A percentile compares a stretch with the other conserved stretches of the same genome.
Conservation (phyloP, 106 monocot species). For the Phalaenopsis aphrodite region DNA sequence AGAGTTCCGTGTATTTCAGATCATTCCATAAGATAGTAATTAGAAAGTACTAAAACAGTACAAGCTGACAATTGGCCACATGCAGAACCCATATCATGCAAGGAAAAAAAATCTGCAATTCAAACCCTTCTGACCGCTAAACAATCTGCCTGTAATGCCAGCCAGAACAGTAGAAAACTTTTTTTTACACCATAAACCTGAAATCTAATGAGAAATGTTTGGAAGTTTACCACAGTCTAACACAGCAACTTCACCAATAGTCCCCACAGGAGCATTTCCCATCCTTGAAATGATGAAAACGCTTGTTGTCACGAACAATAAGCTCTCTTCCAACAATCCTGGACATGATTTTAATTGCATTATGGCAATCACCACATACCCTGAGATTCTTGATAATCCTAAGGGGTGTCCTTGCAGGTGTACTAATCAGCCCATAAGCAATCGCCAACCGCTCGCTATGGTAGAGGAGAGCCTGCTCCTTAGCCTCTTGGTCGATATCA, state of each 20-base stretch:
- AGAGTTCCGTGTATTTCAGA: not conserved
- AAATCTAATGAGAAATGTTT: not conserved
- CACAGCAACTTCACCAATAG: slow-evolving; percentile 54
- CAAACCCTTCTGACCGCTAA: not conserved
- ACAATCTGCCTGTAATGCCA: not conserved
- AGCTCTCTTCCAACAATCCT: slow-evolving; percentile 91
- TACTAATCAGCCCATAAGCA: slow-evolving; percentile 91
- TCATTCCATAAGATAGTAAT: not conserved
- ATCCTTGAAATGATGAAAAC: slow-evolving; percentile 95
- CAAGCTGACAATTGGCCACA: not conserved
- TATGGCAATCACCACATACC: slow-evolving; percentile 88
- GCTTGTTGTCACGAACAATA: slow-evolving; percentile 84
- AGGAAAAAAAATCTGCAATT: not conserved
- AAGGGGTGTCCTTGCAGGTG: slow-evolving; percentile 80
- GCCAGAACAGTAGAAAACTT: not conserved
- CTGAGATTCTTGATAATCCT: slow-evolving; percentile 89
- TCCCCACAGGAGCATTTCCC: slow-evolving; percentile 86
- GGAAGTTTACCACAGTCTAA: slow-evolving; percentile 2
- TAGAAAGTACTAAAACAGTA: not conserved
- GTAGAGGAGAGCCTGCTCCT: slow-evolving; percentile 90
- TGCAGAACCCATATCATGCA: not conserved
- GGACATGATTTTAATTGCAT: slow-evolving; percentile 97
- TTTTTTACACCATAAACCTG: not conserved
- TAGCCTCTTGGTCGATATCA: slow-evolving; percentile 95
- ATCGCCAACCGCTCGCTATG: slow-evolving; percentile 93